A percentile compares a stretch with the other conserved stretches of the same genome.
phyloP scores from a whole-genome alignment of 352 stramenopile genomes.

The Globisporangium irregulare region DNA sequence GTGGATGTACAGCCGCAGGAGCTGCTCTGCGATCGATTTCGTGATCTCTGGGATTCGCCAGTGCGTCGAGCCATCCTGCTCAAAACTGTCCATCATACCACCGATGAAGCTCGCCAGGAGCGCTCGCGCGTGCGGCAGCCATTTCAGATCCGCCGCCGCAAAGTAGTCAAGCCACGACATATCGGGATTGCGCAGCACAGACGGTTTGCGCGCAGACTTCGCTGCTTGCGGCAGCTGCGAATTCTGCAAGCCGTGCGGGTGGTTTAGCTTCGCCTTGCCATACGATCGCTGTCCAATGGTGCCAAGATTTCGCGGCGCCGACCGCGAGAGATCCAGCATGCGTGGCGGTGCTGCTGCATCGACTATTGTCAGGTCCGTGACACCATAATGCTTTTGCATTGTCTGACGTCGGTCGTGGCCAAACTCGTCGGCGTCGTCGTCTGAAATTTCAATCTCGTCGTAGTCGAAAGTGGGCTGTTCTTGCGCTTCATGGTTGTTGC shows the following conservation, averaged over 20 bases:
- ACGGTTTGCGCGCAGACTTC: conserved; percentile 4
- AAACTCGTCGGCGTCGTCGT: conserved; percentile 19
- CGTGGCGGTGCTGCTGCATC: background rate
- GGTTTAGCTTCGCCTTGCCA: conserved; percentile 4
- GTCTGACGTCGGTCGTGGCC: background rate
- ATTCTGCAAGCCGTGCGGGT: background rate
- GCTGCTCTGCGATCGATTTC: conserved; percentile 25
- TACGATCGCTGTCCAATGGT: background rate
- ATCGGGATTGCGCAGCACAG: conserved; percentile 23
- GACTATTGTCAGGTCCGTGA: conserved; percentile 2
- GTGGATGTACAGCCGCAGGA: conserved; percentile 33
- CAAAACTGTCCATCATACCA: conserved; percentile 35
- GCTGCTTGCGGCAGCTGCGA: background rate
- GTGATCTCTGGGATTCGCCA: conserved; percentile 20
- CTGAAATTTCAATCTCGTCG: conserved; percentile 16
- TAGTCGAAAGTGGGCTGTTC: conserved; percentile 5
- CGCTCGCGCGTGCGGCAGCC: conserved; percentile 25
- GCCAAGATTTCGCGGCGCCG: background rate
- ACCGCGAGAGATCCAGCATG: conserved; percentile 1
- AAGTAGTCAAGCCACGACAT: conserved; percentile 34
- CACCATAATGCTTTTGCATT: background rate
- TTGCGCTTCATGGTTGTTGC: conserved; percentile 12
- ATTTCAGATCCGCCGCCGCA: conserved; percentile 31
- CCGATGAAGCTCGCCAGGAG: conserved; percentile 40
- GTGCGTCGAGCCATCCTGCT: conserved; percentile 24